Evolutionary conservation across 768 basidiomycete genomes (phyloP).

Genomic region (Leccinum disarticulatum): DNA sequence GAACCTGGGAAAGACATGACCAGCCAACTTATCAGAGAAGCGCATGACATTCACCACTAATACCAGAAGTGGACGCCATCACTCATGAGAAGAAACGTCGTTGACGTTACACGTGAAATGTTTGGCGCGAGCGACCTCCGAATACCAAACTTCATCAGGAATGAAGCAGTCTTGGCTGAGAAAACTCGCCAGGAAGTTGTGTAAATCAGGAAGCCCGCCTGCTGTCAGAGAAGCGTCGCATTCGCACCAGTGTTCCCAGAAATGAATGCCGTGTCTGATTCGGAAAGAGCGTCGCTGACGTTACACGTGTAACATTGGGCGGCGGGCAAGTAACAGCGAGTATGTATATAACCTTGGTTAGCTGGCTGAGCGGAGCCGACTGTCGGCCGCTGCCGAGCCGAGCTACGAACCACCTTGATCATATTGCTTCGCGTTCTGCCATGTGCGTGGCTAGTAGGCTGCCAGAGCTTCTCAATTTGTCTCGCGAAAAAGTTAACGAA

Average conservation of each 20-base stretch:
- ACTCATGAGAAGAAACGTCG: conserved; percentile 5
- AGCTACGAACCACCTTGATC: not conserved
- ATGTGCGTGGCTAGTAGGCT: not conserved
- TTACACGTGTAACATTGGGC: conserved; percentile 33
- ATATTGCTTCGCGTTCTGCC: conserved; percentile 1
- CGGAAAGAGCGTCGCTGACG: conserved; percentile 15
- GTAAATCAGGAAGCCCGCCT: not conserved
- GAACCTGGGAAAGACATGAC: not conserved
- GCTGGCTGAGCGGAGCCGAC: conserved; percentile 17
- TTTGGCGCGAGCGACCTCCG: conserved; percentile 13
- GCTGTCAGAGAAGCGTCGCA: not conserved
- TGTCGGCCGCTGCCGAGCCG: conserved; percentile 2
- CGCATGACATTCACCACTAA: conserved; percentile 2
- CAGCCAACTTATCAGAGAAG: not conserved
- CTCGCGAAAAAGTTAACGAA: not conserved
- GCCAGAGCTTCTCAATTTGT: conserved; percentile 1
- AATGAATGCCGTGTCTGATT: conserved; percentile 1
- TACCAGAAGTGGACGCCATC: not conserved
- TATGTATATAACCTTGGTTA: not conserved
- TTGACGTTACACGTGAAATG: conserved; percentile 33
- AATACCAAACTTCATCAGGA: not conserved
- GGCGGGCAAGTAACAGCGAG: conserved; percentile 1
- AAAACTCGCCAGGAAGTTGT: not conserved
- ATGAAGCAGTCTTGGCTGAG: not conserved
- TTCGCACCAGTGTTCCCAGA: conserved; percentile 5